These are phyloP conservation scores for Cryphonectria nitschkei DNA, from an alignment of 2,329 filamentous ascomycete genomes.

Conservation along the genomic window DNA sequence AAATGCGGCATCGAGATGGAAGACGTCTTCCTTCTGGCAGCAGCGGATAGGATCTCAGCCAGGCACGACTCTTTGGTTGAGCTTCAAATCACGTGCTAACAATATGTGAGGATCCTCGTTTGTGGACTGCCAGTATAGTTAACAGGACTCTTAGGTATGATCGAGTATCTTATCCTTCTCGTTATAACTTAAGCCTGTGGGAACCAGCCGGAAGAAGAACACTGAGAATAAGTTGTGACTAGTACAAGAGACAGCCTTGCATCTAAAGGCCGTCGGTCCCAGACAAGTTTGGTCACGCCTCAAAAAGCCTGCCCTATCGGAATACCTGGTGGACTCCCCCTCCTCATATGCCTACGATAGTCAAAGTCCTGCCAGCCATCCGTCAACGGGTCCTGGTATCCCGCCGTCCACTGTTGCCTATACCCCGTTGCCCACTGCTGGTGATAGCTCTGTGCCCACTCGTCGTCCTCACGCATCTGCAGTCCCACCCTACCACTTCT, in stretches of 20 bases:
- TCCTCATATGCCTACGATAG: neutral
- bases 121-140: neutral
- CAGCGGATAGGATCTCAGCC: no score
- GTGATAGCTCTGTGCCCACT: conserved; percentile 12
- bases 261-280: neutral
- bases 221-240: neutral
- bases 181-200: neutral
- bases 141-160: neutral
- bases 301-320: conserved; percentile 12
- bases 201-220: neutral
- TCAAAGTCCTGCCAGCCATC: neutral
- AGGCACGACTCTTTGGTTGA: neutral
- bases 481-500: neutral
- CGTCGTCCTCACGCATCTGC: neutral
- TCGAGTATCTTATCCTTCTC: neutral
- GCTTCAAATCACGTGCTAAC: neutral
- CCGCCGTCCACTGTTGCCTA: conserved; percentile 8
- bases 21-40: neutral
- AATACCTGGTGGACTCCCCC: neutral
- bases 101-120: neutral
- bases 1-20: neutral
- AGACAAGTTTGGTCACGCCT: neutral
- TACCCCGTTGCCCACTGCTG: conserved; percentile 12
- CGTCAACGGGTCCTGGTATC: conserved; percentile 2
- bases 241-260: neutral